Percentiles rank a stretch among this genome's conserved stretches.
Conservation (phyloP, 2,329 filamentous ascomycete genomes). For the Pseudocercospora crystallina region DNA sequence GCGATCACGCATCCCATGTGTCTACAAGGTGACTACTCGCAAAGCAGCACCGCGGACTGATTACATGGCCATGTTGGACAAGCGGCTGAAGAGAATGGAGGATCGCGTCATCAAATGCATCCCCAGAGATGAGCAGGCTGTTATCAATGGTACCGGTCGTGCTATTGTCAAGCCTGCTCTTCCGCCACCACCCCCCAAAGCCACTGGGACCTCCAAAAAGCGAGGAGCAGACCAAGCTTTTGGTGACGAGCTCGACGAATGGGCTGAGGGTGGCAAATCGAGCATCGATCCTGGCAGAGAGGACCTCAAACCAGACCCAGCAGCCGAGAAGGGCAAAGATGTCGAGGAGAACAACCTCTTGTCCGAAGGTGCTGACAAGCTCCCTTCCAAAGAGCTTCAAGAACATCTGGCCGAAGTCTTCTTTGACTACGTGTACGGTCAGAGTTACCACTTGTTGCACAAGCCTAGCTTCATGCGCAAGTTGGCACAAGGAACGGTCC, state of each 20-base stretch:
- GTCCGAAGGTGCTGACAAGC: constrained; percentile 75
- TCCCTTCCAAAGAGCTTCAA: constrained; percentile 84
- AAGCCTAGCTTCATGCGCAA: constrained; percentile 97
- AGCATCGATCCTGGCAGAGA: not conserved
- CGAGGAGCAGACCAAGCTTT: constrained; percentile 85
- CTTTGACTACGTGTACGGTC: constrained; percentile 93
- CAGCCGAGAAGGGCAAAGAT: constrained; percentile 40
- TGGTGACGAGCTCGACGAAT: constrained; percentile 74
- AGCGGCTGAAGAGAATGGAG: constrained; percentile 93
- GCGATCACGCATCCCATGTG: constrained; percentile 87
- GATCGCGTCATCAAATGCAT: constrained; percentile 95
- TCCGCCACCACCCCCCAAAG: constrained; percentile 57
- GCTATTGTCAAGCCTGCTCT: constrained; percentile 80
- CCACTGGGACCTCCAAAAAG: constrained; percentile 65
- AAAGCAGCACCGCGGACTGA: constrained; percentile 94
- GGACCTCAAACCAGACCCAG: constrained; percentile 1
- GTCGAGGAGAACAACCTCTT: constrained; percentile 74
- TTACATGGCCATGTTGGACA: constrained; percentile 99
- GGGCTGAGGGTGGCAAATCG: constrained; percentile 52
- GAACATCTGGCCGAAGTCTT: constrained; percentile 92
- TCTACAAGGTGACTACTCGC: constrained; percentile 93
- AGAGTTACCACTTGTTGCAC: constrained; percentile 90
- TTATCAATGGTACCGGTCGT: constrained; percentile 67
- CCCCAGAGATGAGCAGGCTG: constrained; percentile 77
- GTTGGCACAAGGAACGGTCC: constrained; percentile 73